These are phyloP conservation scores for Hypoxylon sp. DNA, from an alignment of 2,329 filamentous ascomycete genomes.

Conservation along the genomic window DNA sequence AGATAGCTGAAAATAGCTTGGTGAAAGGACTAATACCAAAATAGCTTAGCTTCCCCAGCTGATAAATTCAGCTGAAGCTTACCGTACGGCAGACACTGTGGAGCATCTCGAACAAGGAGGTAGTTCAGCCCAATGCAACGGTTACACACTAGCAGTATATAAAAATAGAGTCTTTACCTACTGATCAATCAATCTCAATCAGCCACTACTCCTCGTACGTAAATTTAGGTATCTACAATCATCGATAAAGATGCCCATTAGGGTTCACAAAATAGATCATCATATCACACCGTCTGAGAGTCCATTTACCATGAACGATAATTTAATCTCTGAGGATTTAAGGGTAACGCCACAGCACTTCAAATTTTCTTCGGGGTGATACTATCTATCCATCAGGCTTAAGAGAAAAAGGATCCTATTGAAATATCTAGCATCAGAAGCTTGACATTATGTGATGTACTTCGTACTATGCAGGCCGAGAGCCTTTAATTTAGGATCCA, in stretches of 20 bases:
- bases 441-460: background rate
- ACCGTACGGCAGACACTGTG: conserved; percentile 1
- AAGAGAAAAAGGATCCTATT: background rate
- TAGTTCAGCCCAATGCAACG: conserved; percentile 11
- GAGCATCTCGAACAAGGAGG: conserved; percentile 11
- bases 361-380: background rate
- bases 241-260: background rate
- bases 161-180: conserved; percentile 33
- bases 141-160: conserved; percentile 2
- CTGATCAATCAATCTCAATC: conserved; percentile 14
- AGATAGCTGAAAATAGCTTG: background rate
- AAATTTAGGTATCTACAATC: conserved; percentile 1
- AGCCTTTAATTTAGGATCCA: conserved; percentile 7
- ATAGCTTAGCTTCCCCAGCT: conserved; percentile 7
- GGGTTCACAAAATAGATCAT: background rate
- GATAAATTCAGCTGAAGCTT: conserved; percentile 11
- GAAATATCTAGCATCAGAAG: background rate
- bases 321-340: background rate
- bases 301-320: background rate
- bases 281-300: background rate
- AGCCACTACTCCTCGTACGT: conserved; percentile 3
- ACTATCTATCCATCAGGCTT: background rate
- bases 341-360: background rate
- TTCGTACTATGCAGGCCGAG: background rate
- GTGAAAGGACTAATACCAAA: background rate